Conservation (phyloP, 306 rosid genomes). For the Cicer chorassanicum region DNA sequence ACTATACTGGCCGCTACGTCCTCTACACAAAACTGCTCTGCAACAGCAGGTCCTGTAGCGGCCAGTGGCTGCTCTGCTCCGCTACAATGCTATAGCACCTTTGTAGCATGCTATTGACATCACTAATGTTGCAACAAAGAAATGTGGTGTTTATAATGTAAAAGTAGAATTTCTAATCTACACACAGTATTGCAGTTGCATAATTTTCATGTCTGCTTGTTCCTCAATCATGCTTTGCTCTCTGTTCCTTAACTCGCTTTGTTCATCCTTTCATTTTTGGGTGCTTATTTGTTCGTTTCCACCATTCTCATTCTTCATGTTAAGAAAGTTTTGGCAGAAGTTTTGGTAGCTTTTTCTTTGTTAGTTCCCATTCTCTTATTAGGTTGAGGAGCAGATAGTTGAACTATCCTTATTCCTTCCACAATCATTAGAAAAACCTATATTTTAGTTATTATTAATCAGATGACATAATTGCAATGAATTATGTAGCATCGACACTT, state of each 20-base stretch:
- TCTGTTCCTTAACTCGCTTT: neutral
- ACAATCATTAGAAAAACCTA: neutral
- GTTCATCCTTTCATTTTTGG: neutral
- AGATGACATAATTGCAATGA: neutral
- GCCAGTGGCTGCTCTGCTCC: neutral
- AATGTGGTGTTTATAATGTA: neutral
- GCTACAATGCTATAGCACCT: neutral
- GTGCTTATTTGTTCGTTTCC: constrained; percentile 5
- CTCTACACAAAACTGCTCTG: too few relatives aligned
- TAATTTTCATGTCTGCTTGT: neutral
- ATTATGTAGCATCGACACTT: too few relatives aligned
- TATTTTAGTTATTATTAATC: constrained; percentile 8
- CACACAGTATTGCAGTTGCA: neutral
- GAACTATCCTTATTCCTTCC: constrained; percentile 8
- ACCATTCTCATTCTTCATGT: constrained; percentile 10
- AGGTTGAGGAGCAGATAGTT: neutral
- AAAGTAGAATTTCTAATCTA: neutral
- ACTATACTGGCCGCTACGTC: too few relatives aligned
- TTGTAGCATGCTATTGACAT: neutral
- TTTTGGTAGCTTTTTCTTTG: constrained; percentile 3
- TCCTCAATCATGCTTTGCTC: neutral
- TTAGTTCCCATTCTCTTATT: neutral
- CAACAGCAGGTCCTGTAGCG: too few relatives aligned
- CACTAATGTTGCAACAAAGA: neutral
- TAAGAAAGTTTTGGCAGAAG: neutral